Conservation (phyloP, 129 eudicot genomes). For the Flaveria bidentis region DNA sequence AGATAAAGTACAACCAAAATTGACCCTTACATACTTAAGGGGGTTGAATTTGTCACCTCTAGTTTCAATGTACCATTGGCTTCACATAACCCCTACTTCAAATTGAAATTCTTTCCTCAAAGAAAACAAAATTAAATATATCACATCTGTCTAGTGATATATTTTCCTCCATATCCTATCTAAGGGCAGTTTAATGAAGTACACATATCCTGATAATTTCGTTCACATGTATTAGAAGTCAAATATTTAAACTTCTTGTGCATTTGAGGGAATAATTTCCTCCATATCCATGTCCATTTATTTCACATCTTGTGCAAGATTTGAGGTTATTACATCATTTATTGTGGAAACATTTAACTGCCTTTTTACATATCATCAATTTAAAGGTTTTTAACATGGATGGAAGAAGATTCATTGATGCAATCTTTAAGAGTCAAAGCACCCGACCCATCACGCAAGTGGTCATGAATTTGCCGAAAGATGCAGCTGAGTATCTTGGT, state of each 20-base stretch:
- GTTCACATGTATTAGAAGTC: constrained; percentile 3
- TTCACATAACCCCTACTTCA: constrained; percentile 9
- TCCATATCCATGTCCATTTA: background rate
- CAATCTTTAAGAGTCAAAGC: constrained; percentile 56
- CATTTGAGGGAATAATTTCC: background rate
- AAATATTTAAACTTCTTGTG: background rate
- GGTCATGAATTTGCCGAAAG: constrained; percentile 93
- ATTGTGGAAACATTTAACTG: constrained; percentile 6
- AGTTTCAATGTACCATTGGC: background rate
- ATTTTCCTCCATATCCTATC: background rate
- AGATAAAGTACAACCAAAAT: constrained; percentile 2
- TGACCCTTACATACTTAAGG: background rate
- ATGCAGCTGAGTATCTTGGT: constrained; percentile 82
- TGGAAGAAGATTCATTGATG: constrained; percentile 84
- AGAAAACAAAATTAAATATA: background rate
- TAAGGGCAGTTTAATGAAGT: constrained; percentile 8
- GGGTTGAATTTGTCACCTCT: background rate
- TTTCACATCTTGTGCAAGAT: constrained; percentile 18
- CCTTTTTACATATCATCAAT: constrained; percentile 6
- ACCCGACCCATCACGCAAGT: constrained; percentile 80
- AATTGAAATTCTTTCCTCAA: background rate
- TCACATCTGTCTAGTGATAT: background rate
- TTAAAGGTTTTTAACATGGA: constrained; percentile 90
- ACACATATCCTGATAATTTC: constrained; percentile 2
- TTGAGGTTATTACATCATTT: background rate